These are phyloP conservation scores for Aspergillus costaricaensis DNA, from an alignment of 2,329 filamentous ascomycete species.

Conservation along the genomic window DNA sequence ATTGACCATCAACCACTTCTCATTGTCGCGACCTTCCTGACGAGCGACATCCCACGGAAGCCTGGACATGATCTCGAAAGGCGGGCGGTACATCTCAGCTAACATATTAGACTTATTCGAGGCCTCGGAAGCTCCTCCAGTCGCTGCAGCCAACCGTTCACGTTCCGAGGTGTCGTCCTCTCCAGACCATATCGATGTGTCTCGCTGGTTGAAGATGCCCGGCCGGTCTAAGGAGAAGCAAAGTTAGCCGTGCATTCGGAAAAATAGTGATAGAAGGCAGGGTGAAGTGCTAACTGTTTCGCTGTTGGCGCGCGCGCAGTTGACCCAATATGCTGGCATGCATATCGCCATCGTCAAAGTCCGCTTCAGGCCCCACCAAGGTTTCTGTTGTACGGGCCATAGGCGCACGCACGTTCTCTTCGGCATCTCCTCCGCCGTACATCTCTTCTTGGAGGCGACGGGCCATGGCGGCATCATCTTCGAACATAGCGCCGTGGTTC, in stretches of 20 bases:
- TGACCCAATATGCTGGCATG: conserved; percentile 67
- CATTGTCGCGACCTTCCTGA: conserved; percentile 78
- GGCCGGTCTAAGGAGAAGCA: conserved; percentile 43
- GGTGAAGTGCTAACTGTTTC: conserved; percentile 35
- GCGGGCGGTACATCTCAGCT: conserved; percentile 88
- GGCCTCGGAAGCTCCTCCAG: conserved; percentile 65
- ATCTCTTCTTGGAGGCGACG: conserved; percentile 88
- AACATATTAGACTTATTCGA: conserved; percentile 74
- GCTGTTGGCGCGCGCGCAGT: conserved; percentile 52
- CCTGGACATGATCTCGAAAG: conserved; percentile 82
- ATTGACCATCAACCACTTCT: conserved; percentile 96
- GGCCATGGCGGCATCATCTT: conserved; percentile 93
- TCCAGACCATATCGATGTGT: conserved; percentile 62
- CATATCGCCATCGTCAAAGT: conserved; percentile 57
- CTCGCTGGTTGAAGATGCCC: conserved; percentile 70
- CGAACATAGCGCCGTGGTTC: conserved; percentile 56
- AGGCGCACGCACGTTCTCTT: conserved; percentile 77
- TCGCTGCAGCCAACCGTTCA: conserved; percentile 59
- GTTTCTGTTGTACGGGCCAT: conserved; percentile 92
- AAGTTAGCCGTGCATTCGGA: conserved; percentile 1
- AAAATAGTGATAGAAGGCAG: neutral
- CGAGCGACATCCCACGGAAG: conserved; percentile 82
- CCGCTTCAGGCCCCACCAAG: conserved; percentile 71
- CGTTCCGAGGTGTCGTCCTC: conserved; percentile 51
- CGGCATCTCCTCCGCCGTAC: conserved; percentile 60